A percentile compares a stretch with the other conserved stretches of the same genome.
These are phyloP conservation scores for Mycena vulgaris DNA, from an alignment of 768 basidiomycete genomes.

Conservation along the genomic window DNA sequence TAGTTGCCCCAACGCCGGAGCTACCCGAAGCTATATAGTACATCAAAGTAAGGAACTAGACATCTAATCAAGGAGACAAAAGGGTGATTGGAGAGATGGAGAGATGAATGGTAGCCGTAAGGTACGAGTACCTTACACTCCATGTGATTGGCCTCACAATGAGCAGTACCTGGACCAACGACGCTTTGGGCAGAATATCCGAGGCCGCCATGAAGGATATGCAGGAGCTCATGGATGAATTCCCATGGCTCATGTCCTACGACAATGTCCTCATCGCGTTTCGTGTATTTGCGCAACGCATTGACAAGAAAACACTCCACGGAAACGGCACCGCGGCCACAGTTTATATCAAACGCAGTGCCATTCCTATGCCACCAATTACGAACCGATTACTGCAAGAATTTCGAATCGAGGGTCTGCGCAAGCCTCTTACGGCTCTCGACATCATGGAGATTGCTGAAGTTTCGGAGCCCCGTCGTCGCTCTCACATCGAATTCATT, in stretches of 20 bases:
- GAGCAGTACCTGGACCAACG: too few species aligned
- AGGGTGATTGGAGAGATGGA: too few species aligned
- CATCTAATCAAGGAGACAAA: too few species aligned
- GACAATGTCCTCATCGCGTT: conserved; percentile 58
- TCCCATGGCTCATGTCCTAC: conserved; percentile 51
- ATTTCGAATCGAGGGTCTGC: conserved; percentile 37
- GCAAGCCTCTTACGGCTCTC: conserved; percentile 41
- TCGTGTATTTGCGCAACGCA: conserved; percentile 52
- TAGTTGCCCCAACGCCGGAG: too few species aligned
- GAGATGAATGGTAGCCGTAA: too few species aligned
- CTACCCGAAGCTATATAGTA: too few species aligned
- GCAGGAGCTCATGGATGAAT: conserved; percentile 39
- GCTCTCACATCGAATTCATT: conserved; percentile 29
- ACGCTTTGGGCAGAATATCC: too few species aligned
- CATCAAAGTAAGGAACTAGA: too few species aligned
- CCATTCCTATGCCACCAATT: conserved; percentile 41
- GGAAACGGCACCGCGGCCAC: conserved; percentile 55
- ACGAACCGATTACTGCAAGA: conserved; percentile 42
- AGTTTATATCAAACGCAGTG: conserved; percentile 49
- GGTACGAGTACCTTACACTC: too few species aligned
- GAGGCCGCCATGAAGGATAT: too few species aligned
- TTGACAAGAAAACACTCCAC: conserved; percentile 55
- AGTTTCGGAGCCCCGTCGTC: conserved; percentile 30
- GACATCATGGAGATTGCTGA: conserved; percentile 43
- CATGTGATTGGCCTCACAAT: too few species aligned